A percentile compares a stretch with the other conserved stretches of the same genome.
Conservation (phyloP, 805 yeast genomes). For the Metschnikowia baotianmanensis region DNA sequence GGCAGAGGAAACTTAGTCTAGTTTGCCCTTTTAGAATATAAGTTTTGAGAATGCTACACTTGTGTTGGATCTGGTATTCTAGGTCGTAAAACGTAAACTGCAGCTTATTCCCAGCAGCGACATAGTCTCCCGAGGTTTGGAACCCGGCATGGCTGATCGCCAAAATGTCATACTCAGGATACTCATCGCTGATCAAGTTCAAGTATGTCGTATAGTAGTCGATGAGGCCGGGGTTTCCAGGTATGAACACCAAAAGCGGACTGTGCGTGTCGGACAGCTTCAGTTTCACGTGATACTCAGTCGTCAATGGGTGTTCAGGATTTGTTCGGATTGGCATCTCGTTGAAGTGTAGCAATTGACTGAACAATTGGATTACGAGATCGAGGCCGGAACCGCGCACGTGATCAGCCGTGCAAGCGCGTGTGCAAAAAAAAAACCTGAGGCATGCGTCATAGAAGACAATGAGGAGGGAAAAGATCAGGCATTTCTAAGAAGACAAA, state of each 20-base stretch:
- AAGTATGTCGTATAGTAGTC: constrained; percentile 62
- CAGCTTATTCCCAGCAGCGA: constrained; percentile 12
- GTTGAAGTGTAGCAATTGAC: too few species aligned
- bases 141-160: constrained; percentile 69
- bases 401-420: not conserved
- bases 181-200: constrained; percentile 35
- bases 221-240: constrained; percentile 77
- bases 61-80: constrained; percentile 59
- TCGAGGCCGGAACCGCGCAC: not conserved
- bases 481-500: too few species aligned
- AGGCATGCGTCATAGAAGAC: not conserved
- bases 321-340: constrained; percentile 13
- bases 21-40: constrained; percentile 19
- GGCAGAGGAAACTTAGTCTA: constrained; percentile 55
- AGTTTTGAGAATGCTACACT: constrained; percentile 46
- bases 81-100: constrained; percentile 35
- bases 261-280: constrained; percentile 20
- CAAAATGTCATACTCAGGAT: constrained; percentile 50
- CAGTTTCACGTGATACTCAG: constrained; percentile 21
- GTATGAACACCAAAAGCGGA: constrained; percentile 53
- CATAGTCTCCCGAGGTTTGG: constrained; percentile 30
- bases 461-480: too few species aligned
- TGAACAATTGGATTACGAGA: too few species aligned
- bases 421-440: not conserved
- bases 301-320: constrained; percentile 25